These are phyloP conservation scores for Aspergillus terreus DNA, from an alignment of 2,329 filamentous ascomycete genomes.

Conservation along the genomic window DNA sequence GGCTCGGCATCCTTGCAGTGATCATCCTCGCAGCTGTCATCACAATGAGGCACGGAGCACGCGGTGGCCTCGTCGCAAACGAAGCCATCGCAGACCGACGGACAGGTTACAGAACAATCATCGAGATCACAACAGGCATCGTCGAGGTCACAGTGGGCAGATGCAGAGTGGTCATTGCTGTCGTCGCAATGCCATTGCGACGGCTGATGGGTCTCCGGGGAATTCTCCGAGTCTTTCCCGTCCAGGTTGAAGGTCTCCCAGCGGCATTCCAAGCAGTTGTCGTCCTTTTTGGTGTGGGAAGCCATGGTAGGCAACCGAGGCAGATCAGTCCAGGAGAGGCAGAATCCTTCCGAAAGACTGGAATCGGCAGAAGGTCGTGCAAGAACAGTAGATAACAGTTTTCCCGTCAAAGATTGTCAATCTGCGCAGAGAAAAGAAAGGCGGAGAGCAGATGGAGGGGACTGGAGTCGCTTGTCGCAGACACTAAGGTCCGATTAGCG, in stretches of 20 bases:
- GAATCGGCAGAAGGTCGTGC: neutral
- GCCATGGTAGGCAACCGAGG: conserved; percentile 24
- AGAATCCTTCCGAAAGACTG: neutral
- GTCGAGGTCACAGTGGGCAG: conserved; percentile 26
- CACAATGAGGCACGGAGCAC: conserved; percentile 34
- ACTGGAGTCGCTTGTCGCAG: conserved; percentile 1
- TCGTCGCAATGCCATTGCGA: conserved; percentile 29
- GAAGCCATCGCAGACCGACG: conserved; percentile 40
- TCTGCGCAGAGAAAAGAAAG: neutral
- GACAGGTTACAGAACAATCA: conserved; percentile 35
- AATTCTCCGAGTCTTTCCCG: conserved; percentile 23
- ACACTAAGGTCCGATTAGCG: neutral
- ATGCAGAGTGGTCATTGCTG: conserved; percentile 24
- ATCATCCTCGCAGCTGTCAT: conserved; percentile 25
- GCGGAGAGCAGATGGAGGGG: neutral
- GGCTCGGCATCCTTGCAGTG: conserved; percentile 26
- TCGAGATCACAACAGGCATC: conserved; percentile 39
- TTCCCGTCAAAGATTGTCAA: neutral
- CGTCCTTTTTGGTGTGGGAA: conserved; percentile 26
- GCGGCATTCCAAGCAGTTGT: conserved; percentile 41
- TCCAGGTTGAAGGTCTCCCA: conserved; percentile 39
- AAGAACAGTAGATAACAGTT: neutral
- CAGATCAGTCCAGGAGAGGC: neutral
- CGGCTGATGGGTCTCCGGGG: conserved; percentile 17
- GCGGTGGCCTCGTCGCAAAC: conserved; percentile 35